Evolutionary conservation across 148 eudicot genomes (phyloP), one percentile per base, ranked within the genome.

Genomic region (Limonium bicolor): DNA sequence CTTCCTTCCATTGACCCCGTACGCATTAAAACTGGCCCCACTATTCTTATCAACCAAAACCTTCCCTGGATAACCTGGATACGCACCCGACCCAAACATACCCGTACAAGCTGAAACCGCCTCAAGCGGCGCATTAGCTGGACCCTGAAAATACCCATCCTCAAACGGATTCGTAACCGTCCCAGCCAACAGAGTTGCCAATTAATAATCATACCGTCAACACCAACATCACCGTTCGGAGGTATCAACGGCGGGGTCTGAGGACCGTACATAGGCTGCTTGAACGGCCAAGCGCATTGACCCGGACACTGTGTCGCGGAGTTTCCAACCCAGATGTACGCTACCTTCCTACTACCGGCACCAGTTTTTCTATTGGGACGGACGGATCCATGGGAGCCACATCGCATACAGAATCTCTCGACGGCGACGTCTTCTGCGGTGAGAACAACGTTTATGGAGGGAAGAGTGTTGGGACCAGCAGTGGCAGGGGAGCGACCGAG

Each of bases 321-420:
- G 54, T 57, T 57, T 0, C 62, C 62, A 1, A 57, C 62, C 62
- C 62, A 57, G 23, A 43, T 43, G 30, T n/a, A 43, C 19, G 48
- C 30, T 28, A 18, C 27, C 8, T 10, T 24, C 5, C 1, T 6
- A 6, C 6, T 5, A 25, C 11, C 48, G 10, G 20, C 15, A n/a
- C n/a, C n/a, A n/a, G n/a, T n/a, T n/a, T n/a, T n/a, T n/a, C n/a
- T n/a, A n/a, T 32, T 32, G 18, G 0, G 6, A 19, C 30, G 1
- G 31, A 41, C 23, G 1, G 24, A 2, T n/a, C 48, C 48, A 31
- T 43, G 48, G 48, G 48, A 23, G 5, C 48, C 48, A 31, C 48
- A 43, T 20, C 48, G 3, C 48, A 7, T 13, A 5, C 48, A 43
- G 48, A 43, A 43, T 2, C 48, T 20, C 18, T 43, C 48, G 0